Evolutionary conservation across 306 rosid genomes (phyloP).

Genomic region (Casuarina glauca): DNA sequence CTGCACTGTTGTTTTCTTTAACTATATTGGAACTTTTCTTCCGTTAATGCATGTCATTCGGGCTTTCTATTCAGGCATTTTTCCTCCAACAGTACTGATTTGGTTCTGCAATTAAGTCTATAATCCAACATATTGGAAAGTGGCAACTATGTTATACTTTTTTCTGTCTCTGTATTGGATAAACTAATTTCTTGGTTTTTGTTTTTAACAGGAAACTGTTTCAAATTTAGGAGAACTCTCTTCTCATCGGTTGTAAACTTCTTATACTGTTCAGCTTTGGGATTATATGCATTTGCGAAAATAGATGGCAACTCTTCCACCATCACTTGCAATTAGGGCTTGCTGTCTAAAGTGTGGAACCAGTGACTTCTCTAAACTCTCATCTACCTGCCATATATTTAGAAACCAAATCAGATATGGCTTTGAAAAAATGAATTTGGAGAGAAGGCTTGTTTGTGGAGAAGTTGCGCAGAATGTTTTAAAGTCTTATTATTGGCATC

Average conservation of each 20-base stretch:
- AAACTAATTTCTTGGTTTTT: background rate
- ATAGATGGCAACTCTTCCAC: conserved; percentile 56
- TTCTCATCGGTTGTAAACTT: conserved; percentile 8
- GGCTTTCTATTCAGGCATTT: background rate
- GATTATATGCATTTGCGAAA: conserved; percentile 20
- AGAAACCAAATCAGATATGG: conserved; percentile 18
- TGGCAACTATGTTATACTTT: background rate
- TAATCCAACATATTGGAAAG: background rate
- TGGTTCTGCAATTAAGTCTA: background rate
- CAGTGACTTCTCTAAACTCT: conserved; percentile 27
- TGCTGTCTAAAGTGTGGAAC: conserved; percentile 27
- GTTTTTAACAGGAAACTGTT: conserved; percentile 9
- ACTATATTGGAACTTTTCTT: background rate
- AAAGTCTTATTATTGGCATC: conserved; percentile 20
- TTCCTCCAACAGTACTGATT: background rate
- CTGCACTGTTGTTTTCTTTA: background rate
- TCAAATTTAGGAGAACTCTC: conserved; percentile 14
- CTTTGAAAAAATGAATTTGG: conserved; percentile 33
- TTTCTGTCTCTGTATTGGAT: background rate
- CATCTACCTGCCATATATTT: conserved; percentile 29
- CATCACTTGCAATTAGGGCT: conserved; percentile 34
- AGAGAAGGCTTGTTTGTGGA: conserved; percentile 34
- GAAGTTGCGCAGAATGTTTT: conserved; percentile 21
- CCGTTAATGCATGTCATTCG: background rate
- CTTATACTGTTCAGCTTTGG: conserved; percentile 20